These are phyloP conservation scores for Steccherinum ochraceum DNA, from an alignment of 768 basidiomycete genomes.

Conservation along the genomic window DNA sequence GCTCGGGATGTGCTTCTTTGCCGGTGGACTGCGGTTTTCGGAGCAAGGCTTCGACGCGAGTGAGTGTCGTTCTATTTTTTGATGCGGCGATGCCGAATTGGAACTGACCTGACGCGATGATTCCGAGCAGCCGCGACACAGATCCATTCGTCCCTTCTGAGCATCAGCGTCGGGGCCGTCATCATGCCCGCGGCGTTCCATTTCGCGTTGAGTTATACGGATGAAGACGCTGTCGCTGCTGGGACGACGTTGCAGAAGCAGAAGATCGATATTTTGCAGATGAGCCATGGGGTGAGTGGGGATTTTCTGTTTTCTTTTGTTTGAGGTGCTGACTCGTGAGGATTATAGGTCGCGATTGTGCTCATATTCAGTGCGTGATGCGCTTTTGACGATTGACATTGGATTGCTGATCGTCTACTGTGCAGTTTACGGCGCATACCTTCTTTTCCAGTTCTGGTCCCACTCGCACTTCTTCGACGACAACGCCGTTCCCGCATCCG, in stretches of 20 bases:
- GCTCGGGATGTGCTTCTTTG: constrained; percentile 89
- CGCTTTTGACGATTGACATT: not conserved
- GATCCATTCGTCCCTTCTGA: constrained; percentile 69
- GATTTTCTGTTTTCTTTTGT: no score
- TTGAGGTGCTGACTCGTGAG: not conserved
- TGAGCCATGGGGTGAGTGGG: constrained; percentile 48
- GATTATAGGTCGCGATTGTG: constrained; percentile 41
- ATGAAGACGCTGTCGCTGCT: constrained; percentile 13
- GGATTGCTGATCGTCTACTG: not conserved
- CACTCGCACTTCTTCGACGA: constrained; percentile 48
- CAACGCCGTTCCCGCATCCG: constrained; percentile 1
- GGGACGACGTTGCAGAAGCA: constrained; percentile 27
- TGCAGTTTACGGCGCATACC: constrained; percentile 43
- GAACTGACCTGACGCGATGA: not conserved
- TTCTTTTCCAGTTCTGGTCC: constrained; percentile 53
- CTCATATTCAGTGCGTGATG: constrained; percentile 42
- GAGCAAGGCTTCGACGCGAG: constrained; percentile 76
- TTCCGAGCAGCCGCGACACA: constrained; percentile 45
- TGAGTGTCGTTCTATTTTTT: constrained; percentile 19
- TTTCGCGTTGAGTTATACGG: constrained; percentile 32
- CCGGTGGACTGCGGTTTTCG: constrained; percentile 70
- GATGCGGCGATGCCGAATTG: no score
- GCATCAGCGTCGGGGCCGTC: constrained; percentile 73
- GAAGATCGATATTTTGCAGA: constrained; percentile 34
- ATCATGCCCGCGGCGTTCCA: constrained; percentile 80